Conservation (phyloP, 1,284 basidiomycete genomes). For the Papiliotrema flavescens region DNA sequence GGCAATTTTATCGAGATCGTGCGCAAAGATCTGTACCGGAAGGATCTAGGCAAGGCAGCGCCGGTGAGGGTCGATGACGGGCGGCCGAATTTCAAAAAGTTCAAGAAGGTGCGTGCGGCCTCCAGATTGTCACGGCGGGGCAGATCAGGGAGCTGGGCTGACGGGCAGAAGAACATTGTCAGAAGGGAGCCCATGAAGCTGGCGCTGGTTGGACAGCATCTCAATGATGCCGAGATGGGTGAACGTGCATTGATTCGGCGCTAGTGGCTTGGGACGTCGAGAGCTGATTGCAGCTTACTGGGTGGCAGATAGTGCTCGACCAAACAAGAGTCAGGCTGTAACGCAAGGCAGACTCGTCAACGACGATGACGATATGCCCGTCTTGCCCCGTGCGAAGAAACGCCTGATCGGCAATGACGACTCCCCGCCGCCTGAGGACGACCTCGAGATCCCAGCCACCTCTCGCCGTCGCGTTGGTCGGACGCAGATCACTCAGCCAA, state of each 20-base stretch:
- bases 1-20: slow-evolving; percentile 85
- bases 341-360: slow-evolving; percentile 3
- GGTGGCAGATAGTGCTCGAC: slow-evolving; percentile 19
- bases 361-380: slow-evolving; percentile 33
- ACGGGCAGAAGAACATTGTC: slow-evolving; percentile 36
- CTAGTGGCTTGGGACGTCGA: background rate
- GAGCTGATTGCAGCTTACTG: slow-evolving; percentile 35
- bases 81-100: slow-evolving; percentile 77
- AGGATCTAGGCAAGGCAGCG: slow-evolving; percentile 48
- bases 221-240: slow-evolving; percentile 40
- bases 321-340: slow-evolving; percentile 9
- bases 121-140: too few relatives aligned
- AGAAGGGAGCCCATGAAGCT: slow-evolving; percentile 34
- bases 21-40: slow-evolving; percentile 42
- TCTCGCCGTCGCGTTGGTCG: background rate
- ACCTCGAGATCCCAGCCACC: too few relatives aligned
- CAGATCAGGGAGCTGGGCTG: background rate
- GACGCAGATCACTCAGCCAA: background rate
- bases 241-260: slow-evolving; percentile 31
- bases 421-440: slow-evolving; percentile 12
- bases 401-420: slow-evolving; percentile 20
- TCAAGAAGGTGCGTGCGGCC: slow-evolving; percentile 62
- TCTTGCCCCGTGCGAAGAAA: slow-evolving; percentile 22
- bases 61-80: slow-evolving; percentile 52
- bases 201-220: slow-evolving; percentile 27